These are phyloP conservation scores for Heterobasidion irregulare DNA, from an alignment of 1,284 basidiomycete genomes.

Conservation along the genomic window DNA sequence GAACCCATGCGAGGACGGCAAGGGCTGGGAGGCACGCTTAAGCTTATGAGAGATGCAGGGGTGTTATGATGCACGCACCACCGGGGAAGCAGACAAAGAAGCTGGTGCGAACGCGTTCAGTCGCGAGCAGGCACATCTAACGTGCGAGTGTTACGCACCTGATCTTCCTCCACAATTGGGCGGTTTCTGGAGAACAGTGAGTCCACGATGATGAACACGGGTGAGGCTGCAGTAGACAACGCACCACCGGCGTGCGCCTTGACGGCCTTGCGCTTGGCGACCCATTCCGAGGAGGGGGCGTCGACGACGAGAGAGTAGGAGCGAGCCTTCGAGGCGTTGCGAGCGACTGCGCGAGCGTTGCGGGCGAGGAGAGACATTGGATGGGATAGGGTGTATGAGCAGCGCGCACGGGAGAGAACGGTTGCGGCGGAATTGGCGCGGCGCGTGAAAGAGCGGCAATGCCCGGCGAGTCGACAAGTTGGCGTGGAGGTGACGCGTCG, in stretches of 20 bases:
- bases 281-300: slow-evolving; percentile 34
- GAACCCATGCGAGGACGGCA: slow-evolving; percentile 59
- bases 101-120: slow-evolving; percentile 27
- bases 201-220: slow-evolving; percentile 5
- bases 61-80: slow-evolving; percentile 34
- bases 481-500: slow-evolving; percentile 17
- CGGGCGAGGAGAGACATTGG: slow-evolving; percentile 51
- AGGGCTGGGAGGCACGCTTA: slow-evolving; percentile 19
- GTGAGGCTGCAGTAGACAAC: slow-evolving; percentile 3
- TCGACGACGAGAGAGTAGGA: slow-evolving; percentile 30
- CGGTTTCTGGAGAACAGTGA: slow-evolving; percentile 41
- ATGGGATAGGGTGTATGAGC: background rate
- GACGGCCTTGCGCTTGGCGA: slow-evolving; percentile 48
- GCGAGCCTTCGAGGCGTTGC: slow-evolving; percentile 26
- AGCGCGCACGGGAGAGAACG: slow-evolving; percentile 12
- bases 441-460: slow-evolving; percentile 1
- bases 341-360: slow-evolving; percentile 32
- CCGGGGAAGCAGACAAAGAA: slow-evolving; percentile 70
- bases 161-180: slow-evolving; percentile 80
- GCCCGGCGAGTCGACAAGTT: slow-evolving; percentile 5
- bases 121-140: background rate
- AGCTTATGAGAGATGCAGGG: background rate
- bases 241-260: slow-evolving; percentile 63
- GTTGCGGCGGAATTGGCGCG: slow-evolving; percentile 4
- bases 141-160: slow-evolving; percentile 37